Base-by-base conservation (phyloP, 2,329 filamentous ascomycete genomes). In the Exophiala viscosa region DNA sequence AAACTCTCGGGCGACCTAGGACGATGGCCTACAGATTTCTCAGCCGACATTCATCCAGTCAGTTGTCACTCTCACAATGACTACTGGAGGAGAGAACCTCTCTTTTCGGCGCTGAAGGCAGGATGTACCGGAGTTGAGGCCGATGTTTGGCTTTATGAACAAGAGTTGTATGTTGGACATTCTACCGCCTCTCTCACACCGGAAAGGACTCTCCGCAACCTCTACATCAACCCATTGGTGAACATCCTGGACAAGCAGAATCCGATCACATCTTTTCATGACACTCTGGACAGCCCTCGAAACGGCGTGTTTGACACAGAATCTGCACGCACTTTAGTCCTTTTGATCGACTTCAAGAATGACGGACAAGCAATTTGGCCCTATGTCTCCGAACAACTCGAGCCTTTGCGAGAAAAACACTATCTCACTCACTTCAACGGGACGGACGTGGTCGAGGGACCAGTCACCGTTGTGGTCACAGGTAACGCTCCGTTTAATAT, bases 11-110 rank as follows among this genome's bases (percentile, higher is more conserved):
- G 67, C 48, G 66, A 68, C 5, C 63, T 70, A 6, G 57, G 41
- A 17, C 67, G 64, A 51, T 75, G 70, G 71, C 72, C 76, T 0
- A 72, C 76, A 1, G 76, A 79, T 60, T 69, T 76, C 56, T 79
- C 77, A 3, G 72, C 70, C 17, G 75, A 76, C 52, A 72, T 80
- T 31, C 63, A 67, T 1, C 77, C 79, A 0, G 72, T 78, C 10
- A 70, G 68, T 31, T 81, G 77, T 54, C 79, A 82, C 59, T 81
- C 78, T 2, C 79, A 82, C 60, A 82, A 82, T 60, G 79, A 82
- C 63, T 82, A 82, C 64, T 81, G 77, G 78, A 76, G 78, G 7
- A 69, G 68, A 2, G 70, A 79, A 0, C 79, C 79, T 1, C 69
- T 82, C 0, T 80, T 73, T 61, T 77, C 78, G n/a, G 79, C 79